Base-by-base conservation (phyloP, 129 eudicot species). In the Calendula officinalis region DNA sequence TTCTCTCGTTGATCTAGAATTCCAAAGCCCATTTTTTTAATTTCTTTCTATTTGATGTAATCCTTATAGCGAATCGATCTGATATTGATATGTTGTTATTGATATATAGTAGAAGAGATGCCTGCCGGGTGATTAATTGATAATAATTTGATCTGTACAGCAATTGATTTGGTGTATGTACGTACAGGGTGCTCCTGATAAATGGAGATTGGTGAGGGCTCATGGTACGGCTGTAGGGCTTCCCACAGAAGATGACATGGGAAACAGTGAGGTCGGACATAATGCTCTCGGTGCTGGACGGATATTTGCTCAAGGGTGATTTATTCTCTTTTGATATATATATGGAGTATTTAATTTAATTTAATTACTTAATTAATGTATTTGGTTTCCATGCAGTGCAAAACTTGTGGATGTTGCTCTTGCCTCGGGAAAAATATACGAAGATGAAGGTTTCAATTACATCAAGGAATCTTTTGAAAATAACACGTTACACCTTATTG, bases 251-350 rank as follows among this genome's bases (percentile, higher is more conserved):
- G 96, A 91, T 80, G 98, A 87, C 50, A 91, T 91, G 98, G 98
- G 96, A 3, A 91, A 88, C 78, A 91, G 96, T 81, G 98, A 91
- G 77, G 98, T 91, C 12, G 98, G 98, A 12, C 98, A 91, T 68
- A 91, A 91, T 79, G 98, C 98, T 42, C 90, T 91, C 65, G 98
- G 98, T 72, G 98, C 98, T 71, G 98, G 98, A 7, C 55, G 95
- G 55, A 91, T 91, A 2, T 88, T 4, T 60, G 98, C 98, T 49
- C 98, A 91, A 75, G 98, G 98, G 98, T 91, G 48, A 33, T 35
- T 15, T 16, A 7, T 5, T 35, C 30, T 14, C 15, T 48, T 63
- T 34, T 35, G 45, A 64, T 64, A 48, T 10, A n/a, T 47, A 22
- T 22, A 22, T 22, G 30, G 30, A 5, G 10, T 48, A 5, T 5